These are phyloP conservation scores for Citrus inodora DNA, from an alignment of 345 rosid species.

Conservation along the genomic window DNA sequence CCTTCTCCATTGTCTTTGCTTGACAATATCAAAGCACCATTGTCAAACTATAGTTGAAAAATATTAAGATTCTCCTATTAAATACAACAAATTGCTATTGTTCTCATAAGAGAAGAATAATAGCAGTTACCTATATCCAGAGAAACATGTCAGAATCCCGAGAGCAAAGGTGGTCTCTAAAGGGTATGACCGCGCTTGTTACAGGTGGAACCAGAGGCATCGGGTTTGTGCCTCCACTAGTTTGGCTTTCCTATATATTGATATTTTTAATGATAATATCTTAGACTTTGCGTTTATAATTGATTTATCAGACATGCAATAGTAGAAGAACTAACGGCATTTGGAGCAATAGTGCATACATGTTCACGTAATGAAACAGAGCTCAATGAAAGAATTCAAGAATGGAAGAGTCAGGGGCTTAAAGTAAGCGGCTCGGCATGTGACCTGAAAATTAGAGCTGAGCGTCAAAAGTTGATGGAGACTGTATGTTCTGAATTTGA, in stretches of 20 bases:
- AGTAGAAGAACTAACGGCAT: constrained; percentile 6
- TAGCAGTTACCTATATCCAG: neutral
- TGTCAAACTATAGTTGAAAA: too few species aligned
- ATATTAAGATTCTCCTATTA: too few species aligned
- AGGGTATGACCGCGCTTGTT: constrained; percentile 24
- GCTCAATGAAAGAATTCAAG: constrained; percentile 11
- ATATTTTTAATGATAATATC: neutral
- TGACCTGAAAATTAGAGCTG: constrained; percentile 33
- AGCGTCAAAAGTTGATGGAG: constrained; percentile 41
- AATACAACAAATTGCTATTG: neutral
- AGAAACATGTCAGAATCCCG: neutral
- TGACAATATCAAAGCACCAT: too few species aligned
- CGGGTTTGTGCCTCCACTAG: constrained; percentile 5
- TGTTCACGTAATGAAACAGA: constrained; percentile 4
- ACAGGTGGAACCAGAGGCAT: constrained; percentile 32
- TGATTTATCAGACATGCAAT: constrained; percentile 1
- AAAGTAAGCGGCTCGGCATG: constrained; percentile 54
- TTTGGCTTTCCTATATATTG: neutral
- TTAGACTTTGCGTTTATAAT: neutral
- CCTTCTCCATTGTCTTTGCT: too few species aligned
- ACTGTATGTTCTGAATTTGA: constrained; percentile 38
- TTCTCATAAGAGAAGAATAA: neutral
- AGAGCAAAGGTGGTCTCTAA: constrained; percentile 22
- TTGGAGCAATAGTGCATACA: constrained; percentile 12
- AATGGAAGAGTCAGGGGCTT: constrained; percentile 46